Conservation (phyloP, 2,329 filamentous ascomycete species). For the Ophiocordyceps camponoti-floridani region DNA sequence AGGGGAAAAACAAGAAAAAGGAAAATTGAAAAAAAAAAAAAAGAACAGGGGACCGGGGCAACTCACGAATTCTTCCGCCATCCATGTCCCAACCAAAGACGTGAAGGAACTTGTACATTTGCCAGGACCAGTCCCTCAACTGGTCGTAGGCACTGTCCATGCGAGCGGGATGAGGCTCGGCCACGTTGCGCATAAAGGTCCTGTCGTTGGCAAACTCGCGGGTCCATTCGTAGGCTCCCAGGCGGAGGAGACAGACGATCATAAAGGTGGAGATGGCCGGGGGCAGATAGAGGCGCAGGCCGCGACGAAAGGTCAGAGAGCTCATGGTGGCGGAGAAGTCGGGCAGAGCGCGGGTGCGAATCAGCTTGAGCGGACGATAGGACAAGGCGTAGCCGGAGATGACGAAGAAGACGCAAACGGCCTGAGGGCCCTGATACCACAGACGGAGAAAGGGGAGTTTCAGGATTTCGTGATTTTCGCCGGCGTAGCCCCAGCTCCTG, state of each 20-base stretch:
- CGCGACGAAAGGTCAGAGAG: slow-evolving; percentile 32
- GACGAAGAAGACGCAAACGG: slow-evolving; percentile 44
- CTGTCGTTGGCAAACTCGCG: slow-evolving; percentile 24
- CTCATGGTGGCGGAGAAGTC: slow-evolving; percentile 26
- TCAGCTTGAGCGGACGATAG: slow-evolving; percentile 30
- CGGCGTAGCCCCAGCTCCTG: slow-evolving; percentile 27
- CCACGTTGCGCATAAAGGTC: slow-evolving; percentile 26
- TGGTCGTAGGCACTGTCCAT: slow-evolving; percentile 20
- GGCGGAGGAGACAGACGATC: slow-evolving; percentile 22
- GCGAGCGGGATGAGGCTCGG: slow-evolving; percentile 26
- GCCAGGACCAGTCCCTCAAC: slow-evolving; percentile 24
- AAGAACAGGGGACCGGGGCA: neutral
- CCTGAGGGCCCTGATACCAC: slow-evolving; percentile 34
- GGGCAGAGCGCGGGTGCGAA: slow-evolving; percentile 16
- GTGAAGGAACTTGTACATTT: slow-evolving; percentile 31
- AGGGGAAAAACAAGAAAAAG: no score
- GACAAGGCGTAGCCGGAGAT: slow-evolving; percentile 43
- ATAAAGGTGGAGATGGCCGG: slow-evolving; percentile 30
- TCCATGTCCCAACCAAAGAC: slow-evolving; percentile 31
- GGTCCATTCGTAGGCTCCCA: slow-evolving; percentile 30
- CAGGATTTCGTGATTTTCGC: slow-evolving; percentile 25
- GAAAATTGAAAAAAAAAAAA: neutral
- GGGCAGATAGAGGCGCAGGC: slow-evolving; percentile 32
- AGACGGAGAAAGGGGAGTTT: slow-evolving; percentile 36
- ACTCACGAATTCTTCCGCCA: slow-evolving; percentile 25